phyloP scores from a whole-genome alignment of 2,329 filamentous ascomycete species.

The Stachybotrys echinatus region DNA sequence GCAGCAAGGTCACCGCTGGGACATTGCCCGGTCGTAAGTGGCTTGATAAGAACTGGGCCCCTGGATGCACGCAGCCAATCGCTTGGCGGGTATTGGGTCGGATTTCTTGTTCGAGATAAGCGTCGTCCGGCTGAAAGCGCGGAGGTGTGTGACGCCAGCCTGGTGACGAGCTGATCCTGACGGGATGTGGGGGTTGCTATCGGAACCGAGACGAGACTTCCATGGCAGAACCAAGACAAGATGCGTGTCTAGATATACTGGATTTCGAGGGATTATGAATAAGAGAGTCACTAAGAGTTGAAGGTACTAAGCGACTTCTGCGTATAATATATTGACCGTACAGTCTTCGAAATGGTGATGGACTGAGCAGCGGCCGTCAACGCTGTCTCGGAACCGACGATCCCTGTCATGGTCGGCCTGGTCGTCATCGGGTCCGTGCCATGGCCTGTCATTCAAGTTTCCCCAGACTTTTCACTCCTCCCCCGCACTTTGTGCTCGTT shows the following conservation, averaged over 20 bases:
- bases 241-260: too few relatives aligned
- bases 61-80: background rate
- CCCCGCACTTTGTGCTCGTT: background rate
- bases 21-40: background rate
- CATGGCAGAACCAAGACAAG: too few relatives aligned
- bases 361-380: background rate
- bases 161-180: background rate
- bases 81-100: background rate
- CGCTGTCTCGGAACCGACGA: background rate
- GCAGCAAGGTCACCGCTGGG: background rate
- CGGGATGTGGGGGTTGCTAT: too few relatives aligned
- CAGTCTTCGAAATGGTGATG: too few relatives aligned
- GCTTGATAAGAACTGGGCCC: background rate
- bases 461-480: background rate
- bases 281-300: too few relatives aligned
- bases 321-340: too few relatives aligned
- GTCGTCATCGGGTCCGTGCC: too few relatives aligned
- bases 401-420: background rate
- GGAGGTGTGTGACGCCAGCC: background rate
- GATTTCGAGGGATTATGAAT: too few relatives aligned
- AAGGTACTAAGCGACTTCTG: too few relatives aligned
- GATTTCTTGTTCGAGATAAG: background rate
- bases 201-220: too few relatives aligned
- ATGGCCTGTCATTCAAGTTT: background rate
- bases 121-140: background rate